Conservation (phyloP, 345 rosid species). For the Viola odorata region DNA sequence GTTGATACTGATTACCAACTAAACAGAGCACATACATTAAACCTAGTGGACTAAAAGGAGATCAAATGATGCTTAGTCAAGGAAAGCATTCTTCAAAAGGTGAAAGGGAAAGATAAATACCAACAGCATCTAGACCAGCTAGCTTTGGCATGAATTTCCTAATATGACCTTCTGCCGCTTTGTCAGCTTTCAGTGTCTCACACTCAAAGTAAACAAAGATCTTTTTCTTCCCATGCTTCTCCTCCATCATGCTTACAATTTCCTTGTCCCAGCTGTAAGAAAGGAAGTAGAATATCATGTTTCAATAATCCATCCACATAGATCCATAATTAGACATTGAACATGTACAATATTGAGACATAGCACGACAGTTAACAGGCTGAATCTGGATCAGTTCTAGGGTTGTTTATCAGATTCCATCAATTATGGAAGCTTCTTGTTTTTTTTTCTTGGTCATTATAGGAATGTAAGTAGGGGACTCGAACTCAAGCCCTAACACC, state of each 20-base stretch:
- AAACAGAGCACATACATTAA: not conserved
- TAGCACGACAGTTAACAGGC: too few species aligned
- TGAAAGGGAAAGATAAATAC: too few species aligned
- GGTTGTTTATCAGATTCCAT: too few species aligned
- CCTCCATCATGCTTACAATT: constrained; percentile 61
- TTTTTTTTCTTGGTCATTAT: too few species aligned
- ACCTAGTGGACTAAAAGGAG: not conserved
- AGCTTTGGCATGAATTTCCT: constrained; percentile 80
- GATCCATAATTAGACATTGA: not conserved
- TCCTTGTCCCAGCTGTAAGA: constrained; percentile 73
- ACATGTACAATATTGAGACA: too few species aligned
- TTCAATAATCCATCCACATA: not conserved
- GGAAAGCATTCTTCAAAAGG: too few species aligned
- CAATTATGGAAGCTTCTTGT: too few species aligned
- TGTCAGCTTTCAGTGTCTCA: constrained; percentile 83
- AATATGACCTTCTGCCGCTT: constrained; percentile 88
- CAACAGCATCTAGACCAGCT: constrained; percentile 76
- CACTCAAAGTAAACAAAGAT: constrained; percentile 66
- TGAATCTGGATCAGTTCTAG: too few species aligned
- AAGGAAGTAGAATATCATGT: not conserved
- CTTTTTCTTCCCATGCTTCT: constrained; percentile 57
- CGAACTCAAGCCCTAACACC: too few species aligned
- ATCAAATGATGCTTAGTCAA: too few species aligned
- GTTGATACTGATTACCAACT: not conserved
- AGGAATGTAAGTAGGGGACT: too few species aligned